Conservation (phyloP, 2,329 filamentous ascomycete genomes). For the Fusarium gaditjirri region DNA sequence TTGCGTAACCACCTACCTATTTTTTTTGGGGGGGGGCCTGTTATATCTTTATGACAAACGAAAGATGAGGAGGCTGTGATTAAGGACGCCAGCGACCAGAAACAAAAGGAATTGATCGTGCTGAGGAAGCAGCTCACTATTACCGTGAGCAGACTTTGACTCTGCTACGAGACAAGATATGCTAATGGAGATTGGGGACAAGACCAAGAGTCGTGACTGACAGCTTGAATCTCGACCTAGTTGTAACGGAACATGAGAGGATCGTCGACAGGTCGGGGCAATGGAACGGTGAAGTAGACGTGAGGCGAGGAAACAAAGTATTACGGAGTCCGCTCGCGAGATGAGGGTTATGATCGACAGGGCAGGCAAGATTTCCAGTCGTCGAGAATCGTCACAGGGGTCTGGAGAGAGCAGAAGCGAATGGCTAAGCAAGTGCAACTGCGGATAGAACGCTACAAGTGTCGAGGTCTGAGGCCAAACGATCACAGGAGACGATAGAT, state of each 20-base stretch:
- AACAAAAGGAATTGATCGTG: slow-evolving; percentile 54
- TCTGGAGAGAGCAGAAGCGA: slow-evolving; percentile 43
- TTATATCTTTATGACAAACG: slow-evolving; percentile 37
- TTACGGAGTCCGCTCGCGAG: slow-evolving; percentile 43
- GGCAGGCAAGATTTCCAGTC: slow-evolving; percentile 40
- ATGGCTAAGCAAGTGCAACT: slow-evolving; percentile 43
- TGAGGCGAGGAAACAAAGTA: slow-evolving; percentile 37
- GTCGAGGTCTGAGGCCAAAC: slow-evolving; percentile 46
- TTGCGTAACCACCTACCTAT: slow-evolving; percentile 28
- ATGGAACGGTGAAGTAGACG: slow-evolving; percentile 33
- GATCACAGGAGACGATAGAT: slow-evolving; percentile 42
- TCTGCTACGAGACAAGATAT: slow-evolving; percentile 37
- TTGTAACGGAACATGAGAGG: slow-evolving; percentile 49
- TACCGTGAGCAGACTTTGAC: slow-evolving; percentile 55
- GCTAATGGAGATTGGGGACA: slow-evolving; percentile 33
- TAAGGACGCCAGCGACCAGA: slow-evolving; percentile 69
- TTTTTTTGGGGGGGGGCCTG: slow-evolving; percentile 42
- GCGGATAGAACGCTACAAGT: slow-evolving; percentile 39
- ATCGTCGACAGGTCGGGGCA: slow-evolving; percentile 33
- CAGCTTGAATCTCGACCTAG: slow-evolving; percentile 48
- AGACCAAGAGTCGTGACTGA: slow-evolving; percentile 48
- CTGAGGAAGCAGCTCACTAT: slow-evolving; percentile 56
- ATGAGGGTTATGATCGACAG: slow-evolving; percentile 30
- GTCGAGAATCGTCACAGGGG: slow-evolving; percentile 41
- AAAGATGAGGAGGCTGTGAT: slow-evolving; percentile 49